Conservation (phyloP, 352 stramenopile genomes). For the Plasmopara viticola region DNA sequence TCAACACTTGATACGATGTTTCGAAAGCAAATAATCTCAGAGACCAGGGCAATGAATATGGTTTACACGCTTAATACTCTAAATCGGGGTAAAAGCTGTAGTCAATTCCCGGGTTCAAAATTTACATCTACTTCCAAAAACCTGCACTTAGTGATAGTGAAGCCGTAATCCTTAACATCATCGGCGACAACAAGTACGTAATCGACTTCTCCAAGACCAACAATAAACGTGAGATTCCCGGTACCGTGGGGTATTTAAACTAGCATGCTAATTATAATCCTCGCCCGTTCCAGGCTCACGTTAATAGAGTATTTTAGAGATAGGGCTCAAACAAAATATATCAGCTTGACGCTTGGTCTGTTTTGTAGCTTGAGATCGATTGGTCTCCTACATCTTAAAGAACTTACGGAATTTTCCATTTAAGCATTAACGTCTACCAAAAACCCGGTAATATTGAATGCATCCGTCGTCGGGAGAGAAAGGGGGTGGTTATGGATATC, state of each 20-base stretch:
- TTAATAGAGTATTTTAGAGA: conserved; percentile 3
- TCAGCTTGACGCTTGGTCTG: conserved; percentile 1
- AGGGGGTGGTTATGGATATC: neutral
- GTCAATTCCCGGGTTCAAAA: conserved; percentile 12
- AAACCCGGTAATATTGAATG: neutral
- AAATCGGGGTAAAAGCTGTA: conserved; percentile 11
- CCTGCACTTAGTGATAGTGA: conserved; percentile 13
- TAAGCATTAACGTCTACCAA: conserved; percentile 5
- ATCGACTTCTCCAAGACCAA: neutral
- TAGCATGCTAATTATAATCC: conserved; percentile 6
- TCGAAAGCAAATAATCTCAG: conserved; percentile 5
- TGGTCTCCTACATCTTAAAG: conserved; percentile 5
- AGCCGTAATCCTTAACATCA: neutral
- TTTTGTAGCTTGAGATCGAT: conserved; percentile 5
- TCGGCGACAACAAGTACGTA: neutral
- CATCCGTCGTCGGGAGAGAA: neutral
- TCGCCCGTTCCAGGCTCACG: conserved; percentile 1
- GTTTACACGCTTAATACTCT: conserved; percentile 15
- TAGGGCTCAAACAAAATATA: conserved; percentile 5
- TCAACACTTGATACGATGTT: conserved; percentile 17
- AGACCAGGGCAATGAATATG: conserved; percentile 14
- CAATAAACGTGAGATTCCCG: neutral
- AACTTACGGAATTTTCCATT: conserved; percentile 6
- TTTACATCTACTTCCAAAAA: conserved; percentile 14
- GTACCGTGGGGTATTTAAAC: neutral